These are phyloP conservation scores for Kluyveromyces marxianus DNA, from an alignment of 1,139 yeast species.

Conservation along the genomic window DNA sequence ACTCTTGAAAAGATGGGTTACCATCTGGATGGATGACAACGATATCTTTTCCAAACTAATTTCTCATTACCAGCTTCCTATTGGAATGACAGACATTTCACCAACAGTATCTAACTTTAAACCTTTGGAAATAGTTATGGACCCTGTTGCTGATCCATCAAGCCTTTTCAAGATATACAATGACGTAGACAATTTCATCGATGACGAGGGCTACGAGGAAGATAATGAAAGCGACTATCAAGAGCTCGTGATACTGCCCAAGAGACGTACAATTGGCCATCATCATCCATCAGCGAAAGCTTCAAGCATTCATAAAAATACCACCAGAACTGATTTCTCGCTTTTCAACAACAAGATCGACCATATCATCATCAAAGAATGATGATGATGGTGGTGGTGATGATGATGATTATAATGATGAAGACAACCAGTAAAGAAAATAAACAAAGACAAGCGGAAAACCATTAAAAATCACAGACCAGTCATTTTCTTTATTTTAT, in stretches of 20 bases:
- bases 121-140: slow-evolving; percentile 2
- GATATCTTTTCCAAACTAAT: slow-evolving; percentile 1
- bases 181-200: slow-evolving; percentile 5
- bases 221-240: slow-evolving; percentile 28
- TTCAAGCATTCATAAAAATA: slow-evolving; percentile 16
- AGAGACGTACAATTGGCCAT: slow-evolving; percentile 34
- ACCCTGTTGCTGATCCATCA: background rate
- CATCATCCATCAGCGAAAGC: slow-evolving; percentile 18
- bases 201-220: slow-evolving; percentile 28
- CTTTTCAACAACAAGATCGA: slow-evolving; percentile 8
- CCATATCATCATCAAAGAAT: slow-evolving; percentile 3
- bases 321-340: slow-evolving; percentile 6
- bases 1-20: slow-evolving; percentile 24
- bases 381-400: background rate
- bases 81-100: slow-evolving; percentile 4
- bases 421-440: background rate
- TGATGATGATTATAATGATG: background rate
- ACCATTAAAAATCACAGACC: too few species aligned
- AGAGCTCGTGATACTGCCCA: slow-evolving; percentile 14
- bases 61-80: slow-evolving; percentile 4
- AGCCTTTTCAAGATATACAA: slow-evolving; percentile 2
- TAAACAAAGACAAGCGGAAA: background rate
- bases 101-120: slow-evolving; percentile 4
- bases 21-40: slow-evolving; percentile 14
- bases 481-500: too few species aligned